phyloP scores from a whole-genome alignment of 2,329 filamentous ascomycete species.

The Elsinoe ampelina region DNA sequence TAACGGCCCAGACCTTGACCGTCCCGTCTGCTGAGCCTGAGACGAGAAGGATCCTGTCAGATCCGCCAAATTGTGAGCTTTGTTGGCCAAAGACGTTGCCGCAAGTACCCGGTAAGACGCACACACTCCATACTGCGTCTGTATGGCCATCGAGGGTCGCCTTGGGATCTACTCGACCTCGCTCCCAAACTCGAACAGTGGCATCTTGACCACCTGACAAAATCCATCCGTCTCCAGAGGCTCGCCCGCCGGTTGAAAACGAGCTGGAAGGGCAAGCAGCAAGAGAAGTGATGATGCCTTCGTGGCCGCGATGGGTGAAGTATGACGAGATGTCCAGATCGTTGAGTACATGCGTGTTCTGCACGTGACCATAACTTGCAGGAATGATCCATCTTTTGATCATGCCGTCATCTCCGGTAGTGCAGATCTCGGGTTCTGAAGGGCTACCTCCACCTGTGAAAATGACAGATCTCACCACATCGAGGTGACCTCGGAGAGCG shows the following conservation, averaged over 20 bases:
- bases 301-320: slow-evolving; percentile 90
- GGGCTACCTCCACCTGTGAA: slow-evolving; percentile 95
- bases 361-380: slow-evolving; percentile 59
- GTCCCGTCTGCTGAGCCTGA: slow-evolving; percentile 86
- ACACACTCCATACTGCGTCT: slow-evolving; percentile 92
- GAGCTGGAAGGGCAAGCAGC: slow-evolving; percentile 81
- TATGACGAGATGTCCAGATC: slow-evolving; percentile 88
- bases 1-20: slow-evolving; percentile 90
- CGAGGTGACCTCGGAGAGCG: slow-evolving; percentile 81
- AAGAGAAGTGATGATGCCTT: slow-evolving; percentile 78
- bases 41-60: slow-evolving; percentile 81
- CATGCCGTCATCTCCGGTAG: slow-evolving; percentile 86
- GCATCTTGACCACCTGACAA: slow-evolving; percentile 95
- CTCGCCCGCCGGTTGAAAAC: slow-evolving; percentile 80
- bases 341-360: slow-evolving; percentile 45
- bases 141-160: slow-evolving; percentile 89
- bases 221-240: slow-evolving; percentile 91
- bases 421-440: slow-evolving; percentile 93
- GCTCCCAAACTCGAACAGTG: slow-evolving; percentile 90
- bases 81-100: slow-evolving; percentile 65
- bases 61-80: slow-evolving; percentile 60
- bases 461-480: slow-evolving; percentile 87
- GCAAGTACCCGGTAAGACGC: slow-evolving; percentile 76
- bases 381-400: slow-evolving; percentile 97
- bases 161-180: slow-evolving; percentile 88